These are phyloP conservation scores for Citrus medica DNA, from an alignment of 345 rosid genomes.

Conservation along the genomic window DNA sequence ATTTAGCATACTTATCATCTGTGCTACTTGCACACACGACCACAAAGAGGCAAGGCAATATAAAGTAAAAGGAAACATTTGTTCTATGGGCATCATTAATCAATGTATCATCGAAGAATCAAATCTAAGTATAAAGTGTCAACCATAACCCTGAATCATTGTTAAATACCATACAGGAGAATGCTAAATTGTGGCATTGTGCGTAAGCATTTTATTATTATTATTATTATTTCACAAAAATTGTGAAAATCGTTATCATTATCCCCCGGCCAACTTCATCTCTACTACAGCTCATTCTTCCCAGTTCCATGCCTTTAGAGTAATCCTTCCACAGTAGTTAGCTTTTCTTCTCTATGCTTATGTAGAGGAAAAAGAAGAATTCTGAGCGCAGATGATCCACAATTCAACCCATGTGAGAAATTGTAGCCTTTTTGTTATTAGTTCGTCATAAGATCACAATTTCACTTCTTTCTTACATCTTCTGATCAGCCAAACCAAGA, in stretches of 20 bases:
- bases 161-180: neutral
- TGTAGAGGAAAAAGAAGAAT: neutral
- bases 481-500: neutral
- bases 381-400: neutral
- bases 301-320: neutral
- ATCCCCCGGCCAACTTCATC: neutral
- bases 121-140: neutral
- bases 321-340: neutral
- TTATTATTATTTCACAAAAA: neutral
- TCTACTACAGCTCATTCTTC: neutral
- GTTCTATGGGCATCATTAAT: neutral
- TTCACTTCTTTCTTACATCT: constrained; percentile 3
- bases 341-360: neutral
- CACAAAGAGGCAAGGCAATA: neutral
- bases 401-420: neutral
- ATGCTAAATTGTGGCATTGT: neutral
- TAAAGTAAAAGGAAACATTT: neutral
- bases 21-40: too few relatives aligned
- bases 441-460: constrained; percentile 1
- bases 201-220: too few relatives aligned
- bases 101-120: neutral
- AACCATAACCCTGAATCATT: neutral
- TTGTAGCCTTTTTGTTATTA: neutral
- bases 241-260: neutral
- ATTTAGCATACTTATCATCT: too few relatives aligned